Conservation (phyloP, 495 filamentous ascomycete genomes). For the Astrocystis sublimbata region DNA sequence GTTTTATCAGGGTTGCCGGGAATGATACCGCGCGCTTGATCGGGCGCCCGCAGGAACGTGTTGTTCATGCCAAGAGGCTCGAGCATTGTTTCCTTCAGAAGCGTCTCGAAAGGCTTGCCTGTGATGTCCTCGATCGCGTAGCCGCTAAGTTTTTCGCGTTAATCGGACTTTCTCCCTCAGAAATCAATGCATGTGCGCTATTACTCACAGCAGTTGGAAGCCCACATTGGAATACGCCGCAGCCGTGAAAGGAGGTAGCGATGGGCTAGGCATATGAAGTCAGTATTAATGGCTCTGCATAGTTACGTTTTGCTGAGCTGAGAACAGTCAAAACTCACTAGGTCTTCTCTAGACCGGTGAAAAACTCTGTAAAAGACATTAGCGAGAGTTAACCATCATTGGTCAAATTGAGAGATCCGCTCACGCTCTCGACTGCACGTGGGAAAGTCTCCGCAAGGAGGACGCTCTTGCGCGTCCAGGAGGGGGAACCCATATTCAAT, state of each 20-base stretch:
- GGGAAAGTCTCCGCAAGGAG: constrained; percentile 45
- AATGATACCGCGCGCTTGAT: constrained; percentile 36
- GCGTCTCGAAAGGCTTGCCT: constrained; percentile 34
- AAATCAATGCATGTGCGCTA: background rate
- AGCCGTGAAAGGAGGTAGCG: constrained; percentile 36
- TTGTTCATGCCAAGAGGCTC: constrained; percentile 47
- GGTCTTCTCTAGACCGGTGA: constrained; percentile 32
- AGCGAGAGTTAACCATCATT: background rate
- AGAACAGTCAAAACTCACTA: constrained; percentile 21
- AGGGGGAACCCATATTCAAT: constrained; percentile 39
- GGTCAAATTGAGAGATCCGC: constrained; percentile 4
- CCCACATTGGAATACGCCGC: constrained; percentile 46
- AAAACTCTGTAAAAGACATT: constrained; percentile 37
- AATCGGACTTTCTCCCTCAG: background rate
- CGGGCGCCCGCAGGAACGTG: constrained; percentile 37
- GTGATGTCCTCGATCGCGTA: constrained; percentile 46
- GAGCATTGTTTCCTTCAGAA: constrained; percentile 44
- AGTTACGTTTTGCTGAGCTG: background rate
- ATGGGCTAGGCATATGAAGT: constrained; percentile 24
- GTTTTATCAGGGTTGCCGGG: constrained; percentile 34
- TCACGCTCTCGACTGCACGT: constrained; percentile 39
- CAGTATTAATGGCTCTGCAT: background rate
- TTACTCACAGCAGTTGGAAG: constrained; percentile 41
- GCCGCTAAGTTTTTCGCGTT: constrained; percentile 24
- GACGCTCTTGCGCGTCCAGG: constrained; percentile 44